phyloP scores from a whole-genome alignment of 129 eudicot genomes.

The Sambucus nigra region DNA sequence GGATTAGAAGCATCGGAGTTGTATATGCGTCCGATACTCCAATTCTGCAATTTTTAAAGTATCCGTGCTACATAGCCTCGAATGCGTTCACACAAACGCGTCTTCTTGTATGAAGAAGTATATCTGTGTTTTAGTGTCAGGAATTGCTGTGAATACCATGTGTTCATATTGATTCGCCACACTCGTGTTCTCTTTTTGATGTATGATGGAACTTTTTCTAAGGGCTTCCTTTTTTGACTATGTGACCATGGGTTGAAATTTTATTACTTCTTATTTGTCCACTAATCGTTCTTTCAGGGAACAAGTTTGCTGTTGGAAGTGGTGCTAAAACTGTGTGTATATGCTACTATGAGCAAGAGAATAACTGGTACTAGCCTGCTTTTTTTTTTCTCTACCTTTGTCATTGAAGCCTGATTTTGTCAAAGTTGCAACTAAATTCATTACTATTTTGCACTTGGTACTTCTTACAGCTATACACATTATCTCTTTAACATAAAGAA shows the following conservation, averaged over 20 bases:
- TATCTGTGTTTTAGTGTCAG: neutral
- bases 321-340: slow-evolving; percentile 98
- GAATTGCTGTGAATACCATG: neutral
- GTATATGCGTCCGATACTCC: too few species aligned
- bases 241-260: slow-evolving; percentile 8
- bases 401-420: slow-evolving; percentile 1
- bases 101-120: neutral
- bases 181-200: neutral
- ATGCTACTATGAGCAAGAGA: slow-evolving; percentile 99
- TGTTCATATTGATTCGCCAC: slow-evolving; percentile 3
- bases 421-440: neutral
- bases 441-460: slow-evolving; percentile 1
- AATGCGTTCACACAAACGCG: neutral
- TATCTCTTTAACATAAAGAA: neutral
- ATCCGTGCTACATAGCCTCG: too few species aligned
- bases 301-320: slow-evolving; percentile 99
- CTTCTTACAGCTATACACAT: neutral
- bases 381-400: slow-evolving; percentile 1
- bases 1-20: too few species aligned
- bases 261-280: slow-evolving; percentile 10
- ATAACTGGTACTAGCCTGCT: slow-evolving; percentile 76
- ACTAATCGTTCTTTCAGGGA: slow-evolving; percentile 38
- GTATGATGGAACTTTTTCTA: neutral
- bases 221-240: neutral
- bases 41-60: too few species aligned